These are phyloP conservation scores for Domatiomyces globalis DNA, from an alignment of 2,329 filamentous ascomycete genomes.

Conservation along the genomic window DNA sequence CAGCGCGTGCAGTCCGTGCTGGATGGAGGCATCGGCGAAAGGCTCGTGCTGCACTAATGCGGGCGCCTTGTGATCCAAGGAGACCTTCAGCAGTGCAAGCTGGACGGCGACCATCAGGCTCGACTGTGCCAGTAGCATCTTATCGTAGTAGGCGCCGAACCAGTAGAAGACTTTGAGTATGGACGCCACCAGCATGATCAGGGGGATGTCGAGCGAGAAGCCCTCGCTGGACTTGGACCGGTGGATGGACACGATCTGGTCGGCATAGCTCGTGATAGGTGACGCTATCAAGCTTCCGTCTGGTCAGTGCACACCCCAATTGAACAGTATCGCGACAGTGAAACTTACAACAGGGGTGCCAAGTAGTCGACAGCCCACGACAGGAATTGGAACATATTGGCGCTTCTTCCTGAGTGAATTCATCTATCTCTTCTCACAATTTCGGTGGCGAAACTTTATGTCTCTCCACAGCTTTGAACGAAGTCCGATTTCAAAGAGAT, in stretches of 20 bases:
- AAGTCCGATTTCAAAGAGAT: too few relatives aligned
- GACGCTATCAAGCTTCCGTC: slow-evolving; percentile 43
- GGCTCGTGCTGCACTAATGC: slow-evolving; percentile 29
- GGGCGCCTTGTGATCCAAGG: slow-evolving; percentile 39
- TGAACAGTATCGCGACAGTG: slow-evolving; percentile 7
- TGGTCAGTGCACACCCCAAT: background rate
- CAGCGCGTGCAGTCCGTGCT: slow-evolving; percentile 12
- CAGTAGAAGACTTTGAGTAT: slow-evolving; percentile 54
- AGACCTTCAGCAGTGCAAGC: slow-evolving; percentile 45
- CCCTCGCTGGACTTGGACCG: slow-evolving; percentile 45
- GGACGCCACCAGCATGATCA: slow-evolving; percentile 53
- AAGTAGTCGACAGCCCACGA: slow-evolving; percentile 28
- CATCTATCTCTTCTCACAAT: background rate
- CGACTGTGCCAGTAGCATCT: slow-evolving; percentile 45
- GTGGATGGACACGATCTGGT: slow-evolving; percentile 53
- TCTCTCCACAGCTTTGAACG: too few relatives aligned
- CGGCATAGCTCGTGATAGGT: slow-evolving; percentile 50
- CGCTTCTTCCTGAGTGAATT: background rate
- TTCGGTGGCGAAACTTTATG: background rate
- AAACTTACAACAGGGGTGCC: slow-evolving; percentile 35
- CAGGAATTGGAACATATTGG: background rate
- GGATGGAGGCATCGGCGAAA: slow-evolving; percentile 21
- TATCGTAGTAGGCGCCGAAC: slow-evolving; percentile 48
- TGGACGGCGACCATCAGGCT: slow-evolving; percentile 47
- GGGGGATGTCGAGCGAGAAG: slow-evolving; percentile 52